phyloP scores from a whole-genome alignment of 2,329 filamentous ascomycete species.

The Calonectria naviculata region DNA sequence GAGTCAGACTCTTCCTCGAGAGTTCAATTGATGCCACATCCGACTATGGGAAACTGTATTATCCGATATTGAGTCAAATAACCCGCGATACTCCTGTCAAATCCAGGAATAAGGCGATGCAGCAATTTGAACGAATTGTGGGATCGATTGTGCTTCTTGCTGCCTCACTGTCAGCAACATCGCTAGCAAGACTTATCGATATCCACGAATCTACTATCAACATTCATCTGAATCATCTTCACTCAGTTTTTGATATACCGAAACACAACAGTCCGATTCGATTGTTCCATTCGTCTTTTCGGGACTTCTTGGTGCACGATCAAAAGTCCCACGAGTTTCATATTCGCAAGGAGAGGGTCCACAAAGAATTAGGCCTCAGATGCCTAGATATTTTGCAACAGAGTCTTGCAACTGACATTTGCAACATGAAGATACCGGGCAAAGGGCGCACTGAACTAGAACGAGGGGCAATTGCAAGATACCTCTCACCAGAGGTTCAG shows the following conservation, averaged over 20 bases:
- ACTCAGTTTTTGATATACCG: background rate
- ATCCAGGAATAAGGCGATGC: background rate
- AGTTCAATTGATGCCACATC: conserved; percentile 8
- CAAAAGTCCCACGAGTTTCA: background rate
- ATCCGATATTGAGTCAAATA: background rate
- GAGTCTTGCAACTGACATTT: background rate
- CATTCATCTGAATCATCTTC: background rate
- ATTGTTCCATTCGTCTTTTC: background rate
- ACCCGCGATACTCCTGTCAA: background rate
- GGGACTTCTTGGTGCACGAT: background rate
- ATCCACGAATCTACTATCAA: background rate
- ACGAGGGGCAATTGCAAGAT: background rate
- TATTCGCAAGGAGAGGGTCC: background rate
- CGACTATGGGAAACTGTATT: conserved; percentile 24
- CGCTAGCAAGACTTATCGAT: background rate
- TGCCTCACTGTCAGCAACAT: background rate
- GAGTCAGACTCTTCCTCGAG: conserved; percentile 1
- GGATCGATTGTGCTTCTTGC: conserved; percentile 2
- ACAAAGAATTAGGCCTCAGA: background rate
- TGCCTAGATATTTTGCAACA: background rate
- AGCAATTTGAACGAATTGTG: background rate
- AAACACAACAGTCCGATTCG: background rate
- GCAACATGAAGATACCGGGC: background rate
- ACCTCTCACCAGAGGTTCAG: background rate
- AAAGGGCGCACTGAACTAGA: background rate